A percentile compares a stretch with the other conserved stretches of the same genome.
phyloP scores from a whole-genome alignment of 805 yeast species.

The Pichia phayaonensis region DNA sequence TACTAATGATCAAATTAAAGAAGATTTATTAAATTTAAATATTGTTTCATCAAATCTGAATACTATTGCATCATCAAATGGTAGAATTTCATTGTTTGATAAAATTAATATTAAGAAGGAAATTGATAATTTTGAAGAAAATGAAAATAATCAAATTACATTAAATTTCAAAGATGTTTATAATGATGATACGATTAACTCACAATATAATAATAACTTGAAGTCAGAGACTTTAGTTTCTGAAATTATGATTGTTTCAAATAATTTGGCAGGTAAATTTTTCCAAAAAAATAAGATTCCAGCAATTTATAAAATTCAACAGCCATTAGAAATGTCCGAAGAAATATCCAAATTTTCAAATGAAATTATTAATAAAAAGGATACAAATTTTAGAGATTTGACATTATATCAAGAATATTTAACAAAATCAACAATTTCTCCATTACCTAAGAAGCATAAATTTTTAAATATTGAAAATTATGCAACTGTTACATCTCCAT shows the following conservation, averaged over 20 bases:
- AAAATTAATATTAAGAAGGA: conserved; percentile 17
- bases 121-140: conserved; percentile 17
- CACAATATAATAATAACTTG: conserved; percentile 14
- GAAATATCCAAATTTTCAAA: conserved; percentile 17
- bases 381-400: conserved; percentile 33
- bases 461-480: conserved; percentile 59
- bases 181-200: conserved; percentile 10
- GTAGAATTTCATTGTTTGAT: conserved; percentile 28
- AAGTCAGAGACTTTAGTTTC: conserved; percentile 62
- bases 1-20: conserved; percentile 8
- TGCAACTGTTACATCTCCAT: conserved; percentile 80
- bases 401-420: conserved; percentile 38
- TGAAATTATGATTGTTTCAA: conserved; percentile 79
- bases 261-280: conserved; percentile 47
- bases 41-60: conserved; percentile 25
- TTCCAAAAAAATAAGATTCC: conserved; percentile 39
- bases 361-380: conserved; percentile 15
- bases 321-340: conserved; percentile 18
- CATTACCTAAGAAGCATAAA: conserved; percentile 42
- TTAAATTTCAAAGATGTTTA: conserved; percentile 17
- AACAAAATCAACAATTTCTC: conserved; percentile 45
- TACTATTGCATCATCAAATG: conserved; percentile 27
- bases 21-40: conserved; percentile 33
- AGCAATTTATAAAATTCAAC: conserved; percentile 39
- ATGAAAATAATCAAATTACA: conserved; percentile 19